Evolutionary conservation across 345 rosid species (phyloP).

Genomic region (Corchorus capsularis): DNA sequence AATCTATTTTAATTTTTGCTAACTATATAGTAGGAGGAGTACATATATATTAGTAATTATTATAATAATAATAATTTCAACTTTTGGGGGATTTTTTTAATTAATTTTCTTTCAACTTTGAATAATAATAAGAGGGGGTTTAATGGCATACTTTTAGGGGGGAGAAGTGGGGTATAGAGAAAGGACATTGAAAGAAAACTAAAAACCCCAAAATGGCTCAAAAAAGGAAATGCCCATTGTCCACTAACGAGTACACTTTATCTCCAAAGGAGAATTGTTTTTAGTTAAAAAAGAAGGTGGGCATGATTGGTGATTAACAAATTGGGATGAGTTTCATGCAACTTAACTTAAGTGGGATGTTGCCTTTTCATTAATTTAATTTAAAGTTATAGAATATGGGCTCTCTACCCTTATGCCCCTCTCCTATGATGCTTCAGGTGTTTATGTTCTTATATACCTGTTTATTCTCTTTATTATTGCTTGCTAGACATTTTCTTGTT

Average conservation of each 20-base stretch:
- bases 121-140: conserved; percentile 23
- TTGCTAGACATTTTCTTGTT: not conserved
- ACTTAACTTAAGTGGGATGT: conserved; percentile 52
- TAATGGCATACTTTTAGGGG: conserved; percentile 32
- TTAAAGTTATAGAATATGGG: conserved; percentile 33
- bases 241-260: conserved; percentile 66
- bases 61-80: not conserved
- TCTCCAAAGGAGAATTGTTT: conserved; percentile 28
- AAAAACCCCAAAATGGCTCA: conserved; percentile 23
- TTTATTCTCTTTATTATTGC: conserved; percentile 35
- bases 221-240: conserved; percentile 83
- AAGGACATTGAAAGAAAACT: conserved; percentile 17
- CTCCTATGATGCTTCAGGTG: conserved; percentile 51
- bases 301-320: conserved; percentile 57
- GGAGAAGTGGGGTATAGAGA: conserved; percentile 40
- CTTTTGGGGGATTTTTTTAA: not conserved
- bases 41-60: too few relatives aligned
- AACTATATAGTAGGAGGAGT: too few relatives aligned
- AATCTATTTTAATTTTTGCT: too few relatives aligned
- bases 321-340: conserved; percentile 64
- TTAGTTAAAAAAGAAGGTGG: conserved; percentile 28
- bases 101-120: conserved; percentile 11
- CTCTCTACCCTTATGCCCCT: conserved; percentile 29
- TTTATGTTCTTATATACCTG: conserved; percentile 34
- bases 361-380: conserved; percentile 44